A percentile compares a stretch with the other conserved stretches of the same genome.
phyloP scores from a whole-genome alignment of 164 flowering plant species.

The Magnolia officinalis region DNA sequence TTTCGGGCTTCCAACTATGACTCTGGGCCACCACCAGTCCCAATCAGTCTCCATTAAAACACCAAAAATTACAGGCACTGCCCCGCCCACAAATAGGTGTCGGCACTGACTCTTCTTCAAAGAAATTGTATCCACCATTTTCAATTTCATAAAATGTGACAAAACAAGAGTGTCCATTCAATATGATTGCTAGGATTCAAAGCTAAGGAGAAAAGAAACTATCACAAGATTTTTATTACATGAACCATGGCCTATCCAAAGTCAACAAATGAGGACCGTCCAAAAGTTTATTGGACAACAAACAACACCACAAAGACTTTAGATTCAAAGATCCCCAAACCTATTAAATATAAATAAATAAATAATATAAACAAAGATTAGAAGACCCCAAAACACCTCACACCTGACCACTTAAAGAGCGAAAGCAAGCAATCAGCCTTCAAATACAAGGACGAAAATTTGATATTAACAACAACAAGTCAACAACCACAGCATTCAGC shows the following conservation, averaged over 20 bases:
- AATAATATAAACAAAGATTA: neutral
- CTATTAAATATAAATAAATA: too few species aligned
- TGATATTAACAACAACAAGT: neutral
- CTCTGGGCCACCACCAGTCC: too few species aligned
- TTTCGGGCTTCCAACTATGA: too few species aligned
- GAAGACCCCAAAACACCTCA: too few species aligned
- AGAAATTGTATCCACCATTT: neutral
- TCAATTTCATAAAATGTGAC: neutral
- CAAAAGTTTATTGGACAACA: conserved; percentile 1
- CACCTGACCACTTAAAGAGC: neutral
- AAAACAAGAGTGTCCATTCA: neutral
- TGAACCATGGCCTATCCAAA: neutral
- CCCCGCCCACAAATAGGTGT: too few species aligned
- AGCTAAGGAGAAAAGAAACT: neutral
- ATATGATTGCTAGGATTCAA: neutral
- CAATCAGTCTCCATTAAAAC: too few species aligned
- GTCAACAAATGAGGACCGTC: neutral
- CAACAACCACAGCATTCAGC: neutral
- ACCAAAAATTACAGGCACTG: too few species aligned
- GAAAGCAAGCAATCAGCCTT: neutral
- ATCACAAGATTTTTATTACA: neutral
- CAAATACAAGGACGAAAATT: neutral
- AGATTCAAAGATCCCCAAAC: too few species aligned
- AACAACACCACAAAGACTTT: neutral
- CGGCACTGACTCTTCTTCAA: too few species aligned